Evolutionary conservation across 2,329 filamentous ascomycete genomes (phyloP), one percentile per base, ranked within the genome.

Genomic region (Chaetomium strumarium): DNA sequence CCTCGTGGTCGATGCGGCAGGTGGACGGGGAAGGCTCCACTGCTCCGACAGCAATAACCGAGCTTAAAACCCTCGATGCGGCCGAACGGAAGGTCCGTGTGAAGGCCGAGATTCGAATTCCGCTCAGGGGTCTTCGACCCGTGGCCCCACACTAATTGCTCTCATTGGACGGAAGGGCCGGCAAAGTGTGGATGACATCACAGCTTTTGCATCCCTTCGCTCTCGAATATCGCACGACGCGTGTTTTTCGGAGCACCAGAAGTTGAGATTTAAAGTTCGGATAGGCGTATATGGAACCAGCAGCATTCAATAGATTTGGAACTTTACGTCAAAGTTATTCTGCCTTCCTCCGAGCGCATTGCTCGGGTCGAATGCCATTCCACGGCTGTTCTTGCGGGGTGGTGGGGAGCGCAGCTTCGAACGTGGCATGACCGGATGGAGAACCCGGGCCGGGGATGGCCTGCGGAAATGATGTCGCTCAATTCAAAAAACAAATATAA

Each of bases 11-110:
- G 33, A 12, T 14, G 34, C n/a, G n/a, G n/a, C n/a, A n/a, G n/a
- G n/a, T 30, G 10, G 34, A 8, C 12, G 44, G 46, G 13, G 12
- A 34, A 34, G 33, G 11, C 3, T 46, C 46, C 37, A 39, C 46
- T 38, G 53, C 41, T 30, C 49, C 53, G 49, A 49, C 42, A 45
- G 51, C 44, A 33, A 56, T 56, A 56, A 47, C 54, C 54, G 54
- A 56, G 54, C 51, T 53, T 50, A 51, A 51, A 3, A 9, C 29
- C 4, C 44, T 1, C 7, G 9, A 19, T 19, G 41, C 54, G 54
- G 54, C 38, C 48, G 46, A 56, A 56, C 54, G 54, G 54, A 56
- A 48, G 34, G 49, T 45, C 20, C 12, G 39, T n/a, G n/a, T 19
- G 40, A n/a, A 40, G 30, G 29, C 36, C 40, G 31, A 42, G 17